phyloP scores from a whole-genome alignment of 176 grass and related monocot genomes.

The Aegilops speltoides region DNA sequence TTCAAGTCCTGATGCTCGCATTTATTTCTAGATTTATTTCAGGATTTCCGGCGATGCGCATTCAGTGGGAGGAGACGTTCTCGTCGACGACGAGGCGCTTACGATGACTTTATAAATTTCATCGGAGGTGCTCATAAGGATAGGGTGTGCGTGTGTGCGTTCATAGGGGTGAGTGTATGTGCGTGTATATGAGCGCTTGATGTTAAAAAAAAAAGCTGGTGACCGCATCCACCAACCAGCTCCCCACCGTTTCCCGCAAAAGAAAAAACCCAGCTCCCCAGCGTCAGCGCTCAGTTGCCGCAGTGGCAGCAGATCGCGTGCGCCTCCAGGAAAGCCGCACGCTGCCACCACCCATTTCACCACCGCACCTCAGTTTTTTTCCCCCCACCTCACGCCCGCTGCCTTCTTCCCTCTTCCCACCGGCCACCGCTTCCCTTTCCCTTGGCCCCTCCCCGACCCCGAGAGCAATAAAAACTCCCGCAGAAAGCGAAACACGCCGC shows the following conservation, averaged over 20 bases:
- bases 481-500: conserved; percentile 33
- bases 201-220: neutral
- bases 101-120: too few relatives aligned
- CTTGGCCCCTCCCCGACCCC: neutral
- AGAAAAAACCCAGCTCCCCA: too few relatives aligned
- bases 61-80: too few relatives aligned
- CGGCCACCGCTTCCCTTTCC: neutral
- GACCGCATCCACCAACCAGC: conserved; percentile 17
- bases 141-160: too few relatives aligned
- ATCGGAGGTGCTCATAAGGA: too few relatives aligned
- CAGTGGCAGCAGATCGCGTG: conserved; percentile 21
- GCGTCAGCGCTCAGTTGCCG: neutral
- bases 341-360: neutral
- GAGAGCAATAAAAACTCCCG: neutral
- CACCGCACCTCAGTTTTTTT: conserved; percentile 31
- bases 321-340: conserved; percentile 23
- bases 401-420: neutral
- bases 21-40: too few relatives aligned
- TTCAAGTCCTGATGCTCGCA: too few relatives aligned
- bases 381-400: neutral
- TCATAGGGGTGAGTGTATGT: too few relatives aligned
- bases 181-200: too few relatives aligned
- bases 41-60: too few relatives aligned
- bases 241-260: too few relatives aligned
- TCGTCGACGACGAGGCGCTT: too few relatives aligned